Base-by-base conservation (phyloP, 1,284 basidiomycete genomes). In the Apiotrichum gamsii region DNA sequence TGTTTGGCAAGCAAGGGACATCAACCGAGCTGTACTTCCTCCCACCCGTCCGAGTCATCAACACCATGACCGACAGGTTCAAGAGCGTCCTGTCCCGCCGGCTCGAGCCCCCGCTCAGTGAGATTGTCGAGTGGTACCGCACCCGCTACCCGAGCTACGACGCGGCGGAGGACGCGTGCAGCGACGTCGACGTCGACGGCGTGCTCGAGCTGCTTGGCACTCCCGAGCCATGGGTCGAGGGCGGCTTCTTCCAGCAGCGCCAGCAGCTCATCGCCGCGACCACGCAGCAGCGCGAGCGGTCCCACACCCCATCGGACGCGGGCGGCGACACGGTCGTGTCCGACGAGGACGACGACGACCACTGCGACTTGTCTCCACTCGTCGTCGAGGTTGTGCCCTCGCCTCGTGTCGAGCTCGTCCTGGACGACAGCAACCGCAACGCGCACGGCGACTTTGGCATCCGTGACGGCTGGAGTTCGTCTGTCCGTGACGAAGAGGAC, bases 401-500 rank as follows among this genome's bases (percentile, higher is more conserved):
- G n/a, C 53, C 53, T 4, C 46, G 43, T 25, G 45, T 54, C 25
- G 53, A 54, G 34, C 24, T 51, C 16, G 49, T 54, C 13, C n/a
- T 24, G 11, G 18, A 39, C 15, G 28, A 47, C 6, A 28, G 20
- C 2, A 29, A 36, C 16, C 23, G 20, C 2, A 29, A 36, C 16
- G 43, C 19, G 4, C 15, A 34, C 21, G 25, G 31, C 6, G 29
- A 34, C 10, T 54, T 45, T 18, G 29, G 30, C 11, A 24, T 54
- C 3, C 36, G 25, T 1, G 53, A 51, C 16, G 53, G 53, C 15
- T 54, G 53, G 53, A 32, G 38, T 35, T 39, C 40, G 18, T 25
- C 25, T 3, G 36, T 21, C 19, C 44, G 46, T 3, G 44, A 41
- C 5, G 21, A 40, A 6, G 40, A 48, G 20, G 50, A 47, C 14